phyloP scores from a whole-genome alignment of 1,139 yeast genomes.

The Spathaspora jeffriesii region DNA sequence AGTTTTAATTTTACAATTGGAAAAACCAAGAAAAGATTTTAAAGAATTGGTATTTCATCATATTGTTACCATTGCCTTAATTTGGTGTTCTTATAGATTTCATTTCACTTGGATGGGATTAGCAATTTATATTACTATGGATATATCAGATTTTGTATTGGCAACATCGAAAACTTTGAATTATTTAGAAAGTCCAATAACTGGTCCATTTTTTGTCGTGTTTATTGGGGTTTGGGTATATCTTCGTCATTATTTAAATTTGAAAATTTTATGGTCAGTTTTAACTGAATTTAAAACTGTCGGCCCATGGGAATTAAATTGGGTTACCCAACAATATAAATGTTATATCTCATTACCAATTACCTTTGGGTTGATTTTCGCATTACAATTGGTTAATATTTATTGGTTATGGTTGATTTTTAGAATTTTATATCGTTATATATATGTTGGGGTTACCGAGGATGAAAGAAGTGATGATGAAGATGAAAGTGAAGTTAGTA shows the following conservation, averaged over 20 bases:
- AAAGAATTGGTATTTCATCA: constrained; percentile 92
- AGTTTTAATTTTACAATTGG: constrained; percentile 78
- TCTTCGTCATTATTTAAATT: constrained; percentile 82
- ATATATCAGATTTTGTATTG: constrained; percentile 86
- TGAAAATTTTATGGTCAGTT: constrained; percentile 83
- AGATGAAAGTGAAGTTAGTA: constrained; percentile 49
- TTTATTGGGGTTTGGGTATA: constrained; percentile 83
- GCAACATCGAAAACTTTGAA: constrained; percentile 82
- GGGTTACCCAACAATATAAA: constrained; percentile 93
- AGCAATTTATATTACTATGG: constrained; percentile 93
- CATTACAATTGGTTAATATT: constrained; percentile 80
- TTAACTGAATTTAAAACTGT: constrained; percentile 84
- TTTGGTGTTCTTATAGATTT: constrained; percentile 89
- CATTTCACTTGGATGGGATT: constrained; percentile 97
- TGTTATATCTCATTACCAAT: constrained; percentile 95
- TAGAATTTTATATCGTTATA: constrained; percentile 70
- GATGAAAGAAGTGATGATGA: constrained; percentile 96
- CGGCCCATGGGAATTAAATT: constrained; percentile 79
- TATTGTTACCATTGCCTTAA: constrained; percentile 84
- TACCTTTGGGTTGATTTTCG: constrained; percentile 73
- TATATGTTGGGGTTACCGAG: constrained; percentile 57
- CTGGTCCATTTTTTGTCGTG: constrained; percentile 65
- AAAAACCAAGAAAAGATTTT: constrained; percentile 94
- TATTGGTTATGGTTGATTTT: constrained; percentile 87
- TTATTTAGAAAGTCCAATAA: constrained; percentile 68